These are phyloP conservation scores for Grifola frondosa DNA, from an alignment of 1,284 basidiomycete species.

Conservation along the genomic window DNA sequence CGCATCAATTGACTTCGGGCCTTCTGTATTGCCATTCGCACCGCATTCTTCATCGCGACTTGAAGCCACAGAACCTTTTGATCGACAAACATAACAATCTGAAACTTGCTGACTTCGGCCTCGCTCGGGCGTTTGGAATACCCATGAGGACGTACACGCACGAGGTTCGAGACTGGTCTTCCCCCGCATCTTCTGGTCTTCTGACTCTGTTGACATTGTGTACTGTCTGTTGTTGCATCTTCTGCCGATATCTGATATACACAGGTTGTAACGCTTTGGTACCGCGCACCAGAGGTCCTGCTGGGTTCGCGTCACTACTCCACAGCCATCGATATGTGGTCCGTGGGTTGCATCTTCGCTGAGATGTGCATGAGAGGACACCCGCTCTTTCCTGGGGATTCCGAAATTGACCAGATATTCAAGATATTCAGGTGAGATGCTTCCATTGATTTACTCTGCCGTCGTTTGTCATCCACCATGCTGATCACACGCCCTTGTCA, in stretches of 20 bases:
- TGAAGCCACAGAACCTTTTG: constrained; percentile 97
- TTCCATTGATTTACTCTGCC: not conserved
- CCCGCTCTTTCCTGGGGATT: constrained; percentile 97
- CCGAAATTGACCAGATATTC: constrained; percentile 99
- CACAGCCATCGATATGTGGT: constrained; percentile 99
- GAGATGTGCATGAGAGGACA: constrained; percentile 89
- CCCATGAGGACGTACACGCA: constrained; percentile 98
- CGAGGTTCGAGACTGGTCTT: constrained; percentile 65
- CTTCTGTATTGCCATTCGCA: constrained; percentile 96
- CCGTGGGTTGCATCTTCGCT: constrained; percentile 92
- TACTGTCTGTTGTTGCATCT: not conserved
- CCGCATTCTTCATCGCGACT: constrained; percentile 93
- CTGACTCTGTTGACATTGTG: not conserved
- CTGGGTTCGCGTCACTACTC: constrained; percentile 95
- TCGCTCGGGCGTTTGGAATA: constrained; percentile 96
- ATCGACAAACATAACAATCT: constrained; percentile 90
- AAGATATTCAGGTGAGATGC: constrained; percentile 87
- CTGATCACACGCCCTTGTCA: constrained; percentile 30
- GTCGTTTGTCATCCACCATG: not conserved
- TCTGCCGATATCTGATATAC: not conserved
- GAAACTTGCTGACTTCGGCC: constrained; percentile 95
- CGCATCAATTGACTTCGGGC: constrained; percentile 83
- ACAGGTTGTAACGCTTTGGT: constrained; percentile 98
- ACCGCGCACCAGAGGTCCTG: constrained; percentile 95
- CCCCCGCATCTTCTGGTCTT: too few species aligned